Percentiles rank a stretch among this genome's conserved stretches.
These are phyloP conservation scores for Paspalum vaginatum DNA, from an alignment of 176 grass and related monocot genomes.

Conservation along the genomic window DNA sequence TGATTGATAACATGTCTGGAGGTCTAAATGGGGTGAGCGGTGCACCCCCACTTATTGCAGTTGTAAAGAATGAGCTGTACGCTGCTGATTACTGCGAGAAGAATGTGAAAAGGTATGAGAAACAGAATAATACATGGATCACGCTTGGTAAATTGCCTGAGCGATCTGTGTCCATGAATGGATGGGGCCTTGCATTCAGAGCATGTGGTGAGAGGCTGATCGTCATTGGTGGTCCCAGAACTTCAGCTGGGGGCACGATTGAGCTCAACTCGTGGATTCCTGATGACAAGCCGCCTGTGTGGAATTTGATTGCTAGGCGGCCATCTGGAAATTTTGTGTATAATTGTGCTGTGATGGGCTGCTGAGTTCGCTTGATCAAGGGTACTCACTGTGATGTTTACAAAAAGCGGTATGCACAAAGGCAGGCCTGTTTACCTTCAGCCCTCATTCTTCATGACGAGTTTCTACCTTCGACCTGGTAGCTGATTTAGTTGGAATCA, in stretches of 20 bases:
- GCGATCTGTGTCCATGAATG: conserved; percentile 74
- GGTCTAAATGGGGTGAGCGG: conserved; percentile 60
- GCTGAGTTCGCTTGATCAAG: conserved; percentile 56
- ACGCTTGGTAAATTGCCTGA: conserved; percentile 74
- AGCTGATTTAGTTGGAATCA: conserved; percentile 42
- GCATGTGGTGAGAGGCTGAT: conserved; percentile 79
- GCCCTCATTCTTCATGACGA: conserved; percentile 17
- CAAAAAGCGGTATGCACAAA: conserved; percentile 33
- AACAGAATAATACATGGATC: conserved; percentile 75
- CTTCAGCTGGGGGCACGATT: conserved; percentile 61
- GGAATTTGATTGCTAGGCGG: conserved; percentile 64
- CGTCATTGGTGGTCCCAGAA: conserved; percentile 73
- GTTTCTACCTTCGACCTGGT: conserved; percentile 33
- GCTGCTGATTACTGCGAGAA: conserved; percentile 68
- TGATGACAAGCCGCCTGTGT: conserved; percentile 52
- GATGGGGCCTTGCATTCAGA: conserved; percentile 87
- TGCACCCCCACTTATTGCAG: conserved; percentile 74
- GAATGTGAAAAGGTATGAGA: conserved; percentile 72
- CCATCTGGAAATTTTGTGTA: conserved; percentile 81
- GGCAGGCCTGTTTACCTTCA: conserved; percentile 35
- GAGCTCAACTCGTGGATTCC: conserved; percentile 83
- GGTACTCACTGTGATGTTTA: conserved; percentile 8
- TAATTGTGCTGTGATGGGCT: conserved; percentile 93
- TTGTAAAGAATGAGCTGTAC: conserved; percentile 80
- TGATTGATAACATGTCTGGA: conserved; percentile 70